These are phyloP conservation scores for Candida cerambycidarum DNA, from an alignment of 805 yeast species.

Conservation along the genomic window DNA sequence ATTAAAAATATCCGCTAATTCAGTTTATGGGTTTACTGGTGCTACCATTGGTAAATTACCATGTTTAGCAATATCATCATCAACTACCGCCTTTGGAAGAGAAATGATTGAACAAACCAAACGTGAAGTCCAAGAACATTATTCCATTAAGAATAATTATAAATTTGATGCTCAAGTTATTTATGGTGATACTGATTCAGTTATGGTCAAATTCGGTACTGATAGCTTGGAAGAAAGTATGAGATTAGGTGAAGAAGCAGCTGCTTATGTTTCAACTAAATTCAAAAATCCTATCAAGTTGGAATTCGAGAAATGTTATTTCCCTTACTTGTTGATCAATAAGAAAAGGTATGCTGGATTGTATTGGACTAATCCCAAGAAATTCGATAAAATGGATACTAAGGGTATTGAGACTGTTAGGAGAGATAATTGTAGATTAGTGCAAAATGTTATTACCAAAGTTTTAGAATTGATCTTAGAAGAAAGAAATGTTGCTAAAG, in stretches of 20 bases:
- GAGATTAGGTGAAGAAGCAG: conserved; percentile 94
- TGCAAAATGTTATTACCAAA: conserved; percentile 90
- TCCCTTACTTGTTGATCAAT: conserved; percentile 89
- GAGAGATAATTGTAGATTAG: conserved; percentile 94
- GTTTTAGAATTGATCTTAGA: conserved; percentile 83
- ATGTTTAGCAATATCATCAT: conserved; percentile 92
- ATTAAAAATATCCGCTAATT: conserved; percentile 92
- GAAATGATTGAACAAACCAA: conserved; percentile 94
- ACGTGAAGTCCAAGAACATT: conserved; percentile 75
- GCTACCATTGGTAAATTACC: conserved; percentile 98
- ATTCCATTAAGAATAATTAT: conserved; percentile 78
- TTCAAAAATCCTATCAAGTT: conserved; percentile 87
- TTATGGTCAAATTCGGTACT: conserved; percentile 95
- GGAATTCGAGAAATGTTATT: conserved; percentile 96
- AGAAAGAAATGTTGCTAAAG: conserved; percentile 82
- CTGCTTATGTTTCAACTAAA: conserved; percentile 74
- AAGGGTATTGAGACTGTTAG: conserved; percentile 98
- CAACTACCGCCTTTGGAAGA: conserved; percentile 95
- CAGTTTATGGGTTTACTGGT: conserved; percentile 98
- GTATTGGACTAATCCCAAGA: conserved; percentile 92
- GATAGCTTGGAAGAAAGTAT: conserved; percentile 78
- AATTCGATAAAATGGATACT: conserved; percentile 95
- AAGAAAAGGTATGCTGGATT: conserved; percentile 97
- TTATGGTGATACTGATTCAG: conserved; percentile 99
- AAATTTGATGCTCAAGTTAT: conserved; percentile 86